Evolutionary conservation across 2,329 filamentous ascomycete species (phyloP), one percentile per base, ranked within the genome.

Genomic region (Diatrype stigma): DNA sequence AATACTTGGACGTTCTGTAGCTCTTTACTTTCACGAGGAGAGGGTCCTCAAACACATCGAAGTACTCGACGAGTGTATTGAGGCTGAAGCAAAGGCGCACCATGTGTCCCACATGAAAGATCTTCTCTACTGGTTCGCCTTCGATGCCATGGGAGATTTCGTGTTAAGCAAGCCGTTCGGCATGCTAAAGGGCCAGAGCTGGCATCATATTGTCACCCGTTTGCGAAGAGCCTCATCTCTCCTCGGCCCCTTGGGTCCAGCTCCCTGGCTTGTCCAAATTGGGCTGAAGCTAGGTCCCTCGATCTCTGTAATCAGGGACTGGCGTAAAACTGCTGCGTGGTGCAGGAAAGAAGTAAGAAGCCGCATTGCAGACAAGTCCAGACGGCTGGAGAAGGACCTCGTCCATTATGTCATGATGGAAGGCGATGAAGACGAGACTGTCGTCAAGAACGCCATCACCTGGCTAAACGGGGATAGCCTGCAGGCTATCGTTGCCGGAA

Each of bases 161-260:
- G 34, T 37, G 6, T 37, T 37, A 6, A 14, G 34, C 34, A 37
- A 66, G 50, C 63, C 66, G 0, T 72, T 72, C 49, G 56, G 62
- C 22, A 69, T 71, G 65, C 54, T 70, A 22, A 45, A 50, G 1
- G 46, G 60, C 19, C 47, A 60, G 26, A 37, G 60, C 17, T 66
- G 60, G 63, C 65, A 67, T 26, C 49, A 58, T 26, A 60, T 62
- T 6, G 55, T 69, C n/a, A 28, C 58, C 17, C 55, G 52, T 12
- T 46, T 66, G 14, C 63, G 63, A 22, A 51, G 56, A 3, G 62
- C 64, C 1, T 46, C 64, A 6, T 57, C 59, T 1, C 50, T 70
- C 1, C 53, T 68, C 3, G 67, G 66, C 0, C 63, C 64, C 6
- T 40, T 65, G n/a, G 60, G 57, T 42, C 62, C 65, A 1, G 48